Evolutionary conservation across 257 asterid genomes (phyloP).

Genomic region (Vinca minor): DNA sequence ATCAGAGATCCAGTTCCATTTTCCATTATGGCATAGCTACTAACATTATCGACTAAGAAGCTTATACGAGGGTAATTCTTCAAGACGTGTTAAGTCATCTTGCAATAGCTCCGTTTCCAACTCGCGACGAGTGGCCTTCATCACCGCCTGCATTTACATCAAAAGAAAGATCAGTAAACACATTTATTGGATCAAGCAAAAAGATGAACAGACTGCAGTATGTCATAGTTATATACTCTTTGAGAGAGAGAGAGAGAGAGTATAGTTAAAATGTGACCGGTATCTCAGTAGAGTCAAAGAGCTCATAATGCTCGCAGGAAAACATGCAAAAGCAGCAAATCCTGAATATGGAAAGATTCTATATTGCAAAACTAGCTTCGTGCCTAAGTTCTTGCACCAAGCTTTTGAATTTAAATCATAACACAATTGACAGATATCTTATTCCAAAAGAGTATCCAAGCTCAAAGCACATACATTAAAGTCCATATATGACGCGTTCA

Average conservation of each 20-base stretch:
- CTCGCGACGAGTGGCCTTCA: conserved; percentile 96
- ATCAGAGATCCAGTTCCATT: conserved; percentile 14
- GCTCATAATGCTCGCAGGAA: background rate
- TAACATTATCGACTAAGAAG: conserved; percentile 52
- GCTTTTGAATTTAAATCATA: too few relatives aligned
- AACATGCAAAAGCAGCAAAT: too few relatives aligned
- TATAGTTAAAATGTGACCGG: background rate
- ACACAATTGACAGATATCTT: too few relatives aligned
- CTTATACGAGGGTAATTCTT: conserved; percentile 78
- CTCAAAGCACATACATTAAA: conserved; percentile 55
- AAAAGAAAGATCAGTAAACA: background rate
- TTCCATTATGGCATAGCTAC: conserved; percentile 20
- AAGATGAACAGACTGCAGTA: background rate
- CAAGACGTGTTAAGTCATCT: conserved; percentile 65
- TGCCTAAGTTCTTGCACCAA: too few relatives aligned
- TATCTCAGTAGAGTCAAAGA: background rate
- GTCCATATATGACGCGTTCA: conserved; percentile 99
- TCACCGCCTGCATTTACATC: conserved; percentile 51
- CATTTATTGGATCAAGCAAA: background rate
- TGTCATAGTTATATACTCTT: background rate
- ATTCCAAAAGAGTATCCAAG: background rate
- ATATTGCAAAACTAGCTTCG: too few relatives aligned
- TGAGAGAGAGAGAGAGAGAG: background rate
- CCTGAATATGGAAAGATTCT: too few relatives aligned
- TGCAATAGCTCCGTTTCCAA: conserved; percentile 89